phyloP scores from a whole-genome alignment of 495 filamentous ascomycete genomes.

The Aspergillus campestris region DNA sequence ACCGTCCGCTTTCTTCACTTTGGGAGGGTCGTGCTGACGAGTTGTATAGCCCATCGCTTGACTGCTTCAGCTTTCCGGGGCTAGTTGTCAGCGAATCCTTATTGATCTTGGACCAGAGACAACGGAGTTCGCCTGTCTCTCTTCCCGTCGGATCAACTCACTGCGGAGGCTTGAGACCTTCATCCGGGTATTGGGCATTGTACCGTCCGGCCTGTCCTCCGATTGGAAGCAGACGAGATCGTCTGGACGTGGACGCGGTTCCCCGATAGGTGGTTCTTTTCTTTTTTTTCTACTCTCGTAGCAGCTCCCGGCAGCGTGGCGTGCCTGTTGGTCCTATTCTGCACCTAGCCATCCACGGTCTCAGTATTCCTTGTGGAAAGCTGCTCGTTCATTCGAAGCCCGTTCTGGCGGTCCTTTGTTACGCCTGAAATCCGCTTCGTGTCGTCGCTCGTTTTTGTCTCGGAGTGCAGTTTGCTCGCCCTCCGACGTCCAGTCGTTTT shows the following conservation, averaged over 20 bases:
- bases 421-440: conserved; percentile 31
- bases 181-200: conserved; percentile 6
- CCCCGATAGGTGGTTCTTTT: conserved; percentile 16
- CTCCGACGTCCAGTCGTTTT: conserved; percentile 32
- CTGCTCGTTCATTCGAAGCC: conserved; percentile 33
- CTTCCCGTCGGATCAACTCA: conserved; percentile 3
- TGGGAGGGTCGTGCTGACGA: too few species aligned
- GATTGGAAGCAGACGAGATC: conserved; percentile 1
- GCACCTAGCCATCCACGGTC: conserved; percentile 31
- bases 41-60: too few species aligned
- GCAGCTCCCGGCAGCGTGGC: conserved; percentile 18
- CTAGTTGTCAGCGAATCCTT: too few species aligned
- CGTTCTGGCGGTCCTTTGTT: conserved; percentile 18
- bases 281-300: not conserved
- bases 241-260: conserved; percentile 13
- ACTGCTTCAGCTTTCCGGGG: too few species aligned
- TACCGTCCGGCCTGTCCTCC: conserved; percentile 4
- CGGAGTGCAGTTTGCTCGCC: conserved; percentile 27
- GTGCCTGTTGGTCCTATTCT: conserved; percentile 21
- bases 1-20: too few species aligned
- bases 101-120: conserved; percentile 4
- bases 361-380: conserved; percentile 19
- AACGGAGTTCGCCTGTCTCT: conserved; percentile 23
- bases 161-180: conserved; percentile 9
- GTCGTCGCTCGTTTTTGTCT: conserved; percentile 40